phyloP scores from a whole-genome alignment of 1,284 basidiomycete genomes.

The Ustilago loliicola region DNA sequence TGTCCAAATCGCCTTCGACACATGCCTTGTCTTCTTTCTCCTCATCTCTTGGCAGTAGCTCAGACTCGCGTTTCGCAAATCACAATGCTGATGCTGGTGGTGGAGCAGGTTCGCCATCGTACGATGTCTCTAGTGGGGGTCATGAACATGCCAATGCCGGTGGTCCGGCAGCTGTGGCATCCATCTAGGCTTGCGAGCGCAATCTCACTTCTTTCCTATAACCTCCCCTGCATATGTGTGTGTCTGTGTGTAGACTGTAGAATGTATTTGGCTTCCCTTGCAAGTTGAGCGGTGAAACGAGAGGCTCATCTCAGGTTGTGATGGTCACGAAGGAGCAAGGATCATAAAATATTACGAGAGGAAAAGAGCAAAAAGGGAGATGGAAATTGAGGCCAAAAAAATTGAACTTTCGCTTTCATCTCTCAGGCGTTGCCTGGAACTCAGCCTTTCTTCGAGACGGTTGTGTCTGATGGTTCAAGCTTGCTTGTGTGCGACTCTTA shows the following conservation, averaged over 20 bases:
- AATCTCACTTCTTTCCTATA: not conserved
- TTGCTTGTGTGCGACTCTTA: not conserved
- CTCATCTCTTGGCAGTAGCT: not conserved
- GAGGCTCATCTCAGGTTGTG: too few relatives aligned
- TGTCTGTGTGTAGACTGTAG: not conserved
- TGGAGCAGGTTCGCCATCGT: slow-evolving; percentile 23
- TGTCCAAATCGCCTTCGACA: slow-evolving; percentile 23
- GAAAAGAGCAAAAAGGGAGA: not conserved
- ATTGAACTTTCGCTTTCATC: slow-evolving; percentile 7
- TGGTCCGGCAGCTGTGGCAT: slow-evolving; percentile 9
- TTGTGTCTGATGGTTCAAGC: not conserved
- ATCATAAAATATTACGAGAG: not conserved
- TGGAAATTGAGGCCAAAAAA: slow-evolving; percentile 4
- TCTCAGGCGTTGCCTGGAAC: slow-evolving; percentile 11
- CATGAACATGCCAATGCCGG: slow-evolving; percentile 8
- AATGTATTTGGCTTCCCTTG: not conserved
- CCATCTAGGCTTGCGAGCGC: slow-evolving; percentile 1
- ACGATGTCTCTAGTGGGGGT: slow-evolving; percentile 10
- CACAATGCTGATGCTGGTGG: not conserved
- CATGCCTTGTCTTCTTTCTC: slow-evolving; percentile 15
- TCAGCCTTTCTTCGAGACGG: slow-evolving; percentile 6
- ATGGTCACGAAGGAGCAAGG: too few relatives aligned
- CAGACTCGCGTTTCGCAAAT: slow-evolving; percentile 15
- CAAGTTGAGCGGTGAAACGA: not conserved
- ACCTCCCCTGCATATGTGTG: not conserved